Percentiles rank a stretch among this genome's conserved stretches.
Conservation (phyloP, 148 eudicot genomes). For the Vaccinium vitisidaea region DNA sequence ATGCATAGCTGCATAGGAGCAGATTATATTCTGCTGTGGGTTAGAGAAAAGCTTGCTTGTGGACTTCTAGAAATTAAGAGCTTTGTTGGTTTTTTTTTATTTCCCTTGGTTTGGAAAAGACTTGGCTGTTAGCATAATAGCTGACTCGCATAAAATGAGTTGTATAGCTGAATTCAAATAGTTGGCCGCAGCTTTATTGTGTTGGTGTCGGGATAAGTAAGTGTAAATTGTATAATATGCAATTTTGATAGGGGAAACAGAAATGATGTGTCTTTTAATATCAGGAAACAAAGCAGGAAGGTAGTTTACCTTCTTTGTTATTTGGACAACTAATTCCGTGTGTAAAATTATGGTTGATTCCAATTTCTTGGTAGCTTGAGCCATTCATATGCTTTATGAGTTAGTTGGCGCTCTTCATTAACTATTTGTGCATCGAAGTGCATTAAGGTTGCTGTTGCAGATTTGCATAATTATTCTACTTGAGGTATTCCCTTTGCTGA, state of each 20-base stretch:
- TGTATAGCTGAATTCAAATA: neutral
- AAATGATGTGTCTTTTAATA: neutral
- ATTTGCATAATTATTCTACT: neutral
- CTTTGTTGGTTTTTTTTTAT: neutral
- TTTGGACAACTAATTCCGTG: neutral
- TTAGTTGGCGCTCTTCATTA: neutral
- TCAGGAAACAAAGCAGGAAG: neutral
- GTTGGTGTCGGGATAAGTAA: neutral
- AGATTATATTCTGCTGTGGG: conserved; percentile 2
- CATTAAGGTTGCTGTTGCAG: neutral
- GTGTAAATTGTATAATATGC: neutral
- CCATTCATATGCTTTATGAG: neutral
- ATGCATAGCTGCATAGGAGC: neutral
- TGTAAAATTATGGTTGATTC: neutral
- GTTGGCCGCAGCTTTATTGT: neutral
- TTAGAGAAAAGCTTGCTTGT: neutral
- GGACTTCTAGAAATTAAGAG: conserved; percentile 2
- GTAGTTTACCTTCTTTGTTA: neutral
- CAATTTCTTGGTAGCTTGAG: conserved; percentile 8
- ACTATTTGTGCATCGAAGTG: conserved; percentile 12
- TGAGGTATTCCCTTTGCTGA: neutral
- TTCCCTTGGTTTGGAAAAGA: too few species aligned
- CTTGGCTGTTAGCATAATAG: neutral
- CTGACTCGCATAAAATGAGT: neutral
- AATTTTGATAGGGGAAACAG: neutral